Evolutionary conservation across 2,329 filamentous ascomycete genomes (phyloP).

Genomic region (Cercospora sesami): DNA sequence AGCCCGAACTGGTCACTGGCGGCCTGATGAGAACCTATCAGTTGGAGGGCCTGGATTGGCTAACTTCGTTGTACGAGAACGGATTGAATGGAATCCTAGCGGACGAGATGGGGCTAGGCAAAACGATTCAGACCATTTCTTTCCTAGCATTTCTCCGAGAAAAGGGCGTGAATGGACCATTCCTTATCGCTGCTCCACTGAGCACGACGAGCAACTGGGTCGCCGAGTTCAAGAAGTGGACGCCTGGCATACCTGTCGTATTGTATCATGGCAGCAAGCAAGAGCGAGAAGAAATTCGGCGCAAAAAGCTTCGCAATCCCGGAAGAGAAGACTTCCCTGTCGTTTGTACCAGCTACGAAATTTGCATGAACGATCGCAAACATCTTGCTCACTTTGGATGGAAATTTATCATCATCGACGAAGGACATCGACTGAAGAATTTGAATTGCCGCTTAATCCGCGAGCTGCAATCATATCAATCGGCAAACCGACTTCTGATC

Average conservation of each 20-base stretch:
- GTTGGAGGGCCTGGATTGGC: slow-evolving; percentile 90
- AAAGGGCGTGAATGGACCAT: slow-evolving; percentile 82
- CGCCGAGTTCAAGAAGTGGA: slow-evolving; percentile 88
- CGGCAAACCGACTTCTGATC: slow-evolving; percentile 85
- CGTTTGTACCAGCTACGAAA: slow-evolving; percentile 93
- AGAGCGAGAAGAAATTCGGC: slow-evolving; percentile 74
- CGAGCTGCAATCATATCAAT: slow-evolving; percentile 83
- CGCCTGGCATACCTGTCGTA: slow-evolving; percentile 80
- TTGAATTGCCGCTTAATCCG: slow-evolving; percentile 89
- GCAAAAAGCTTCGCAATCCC: slow-evolving; percentile 68
- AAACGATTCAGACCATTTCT: slow-evolving; percentile 88
- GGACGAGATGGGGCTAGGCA: slow-evolving; percentile 92
- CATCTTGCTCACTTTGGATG: slow-evolving; percentile 81
- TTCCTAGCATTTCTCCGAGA: slow-evolving; percentile 85
- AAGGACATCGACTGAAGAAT: slow-evolving; percentile 97
- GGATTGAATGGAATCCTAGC: slow-evolving; percentile 89
- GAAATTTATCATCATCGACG: slow-evolving; percentile 98
- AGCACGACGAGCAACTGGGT: slow-evolving; percentile 96
- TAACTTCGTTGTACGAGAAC: slow-evolving; percentile 79
- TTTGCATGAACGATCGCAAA: slow-evolving; percentile 86
- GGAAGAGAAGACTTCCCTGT: slow-evolving; percentile 76
- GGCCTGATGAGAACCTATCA: slow-evolving; percentile 95
- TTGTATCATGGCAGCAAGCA: slow-evolving; percentile 85
- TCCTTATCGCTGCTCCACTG: slow-evolving; percentile 84
- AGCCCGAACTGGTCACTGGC: slow-evolving; percentile 80